phyloP scores from a whole-genome alignment of 805 yeast species.

The Phaffomyces opuntiae region DNA sequence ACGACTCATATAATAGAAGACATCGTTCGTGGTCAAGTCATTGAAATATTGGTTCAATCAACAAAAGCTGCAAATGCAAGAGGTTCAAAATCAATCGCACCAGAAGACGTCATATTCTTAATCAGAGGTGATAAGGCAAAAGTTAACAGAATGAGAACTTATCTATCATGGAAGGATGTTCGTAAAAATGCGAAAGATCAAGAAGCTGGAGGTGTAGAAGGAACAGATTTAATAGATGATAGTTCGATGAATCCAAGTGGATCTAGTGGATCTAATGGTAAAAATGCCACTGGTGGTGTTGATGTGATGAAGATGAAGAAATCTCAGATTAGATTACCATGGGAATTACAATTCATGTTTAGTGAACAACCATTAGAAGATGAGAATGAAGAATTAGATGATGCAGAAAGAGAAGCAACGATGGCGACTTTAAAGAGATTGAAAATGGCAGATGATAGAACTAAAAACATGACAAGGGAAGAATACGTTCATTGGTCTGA shows the following conservation, averaged over 20 bases:
- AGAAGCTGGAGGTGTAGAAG: conserved; percentile 54
- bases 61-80: conserved; percentile 70
- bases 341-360: conserved; percentile 95
- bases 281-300: conserved; percentile 29
- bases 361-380: conserved; percentile 79
- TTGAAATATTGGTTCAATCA: conserved; percentile 73
- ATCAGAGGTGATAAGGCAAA: conserved; percentile 93
- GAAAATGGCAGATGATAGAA: conserved; percentile 90
- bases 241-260: conserved; percentile 20
- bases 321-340: conserved; percentile 77
- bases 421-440: conserved; percentile 81
- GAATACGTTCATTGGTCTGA: conserved; percentile 99
- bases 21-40: conserved; percentile 90
- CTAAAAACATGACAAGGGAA: conserved; percentile 88
- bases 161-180: conserved; percentile 94
- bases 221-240: conserved; percentile 43
- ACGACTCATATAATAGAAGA: conserved; percentile 93
- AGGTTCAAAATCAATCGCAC: conserved; percentile 77
- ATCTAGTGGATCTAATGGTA: conserved; percentile 11
- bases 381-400: conserved; percentile 65
- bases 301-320: conserved; percentile 55
- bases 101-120: conserved; percentile 89
- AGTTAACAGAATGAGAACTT: conserved; percentile 84
- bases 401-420: conserved; percentile 85
- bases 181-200: conserved; percentile 73